Percentiles rank a stretch among this genome's conserved stretches.
Evolutionary conservation across 225 moss, liverwort and hornwort species (phyloP).

Genomic region (Climacium dendroides): DNA sequence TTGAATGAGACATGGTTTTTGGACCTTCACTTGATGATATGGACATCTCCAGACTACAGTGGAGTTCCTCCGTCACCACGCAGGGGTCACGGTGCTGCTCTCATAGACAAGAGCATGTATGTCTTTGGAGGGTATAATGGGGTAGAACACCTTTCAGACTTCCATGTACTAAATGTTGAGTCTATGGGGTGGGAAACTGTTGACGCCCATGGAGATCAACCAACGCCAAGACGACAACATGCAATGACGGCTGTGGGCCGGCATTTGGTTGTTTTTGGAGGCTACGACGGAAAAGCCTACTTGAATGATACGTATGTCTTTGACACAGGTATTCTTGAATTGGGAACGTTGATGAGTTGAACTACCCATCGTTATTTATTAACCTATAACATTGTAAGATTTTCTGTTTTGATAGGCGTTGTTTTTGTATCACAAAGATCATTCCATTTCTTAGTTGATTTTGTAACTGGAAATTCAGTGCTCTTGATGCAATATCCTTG

Average conservation of each 20-base stretch:
- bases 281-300: constrained; percentile 62
- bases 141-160: constrained; percentile 50
- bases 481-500: neutral
- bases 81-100: constrained; percentile 66
- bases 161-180: constrained; percentile 59
- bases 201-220: constrained; percentile 38
- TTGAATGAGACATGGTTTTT: constrained; percentile 82
- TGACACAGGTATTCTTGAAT: constrained; percentile 40
- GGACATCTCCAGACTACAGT: constrained; percentile 67
- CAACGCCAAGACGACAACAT: constrained; percentile 80
- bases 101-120: constrained; percentile 59
- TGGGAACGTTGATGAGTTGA: neutral
- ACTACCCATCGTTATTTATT: neutral
- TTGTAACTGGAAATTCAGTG: neutral
- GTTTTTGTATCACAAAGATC: neutral
- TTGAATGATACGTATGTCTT: constrained; percentile 69
- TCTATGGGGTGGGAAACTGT: constrained; percentile 65
- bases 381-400: neutral
- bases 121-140: constrained; percentile 86
- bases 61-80: constrained; percentile 76
- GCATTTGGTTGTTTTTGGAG: constrained; percentile 79
- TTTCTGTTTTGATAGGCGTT: neutral
- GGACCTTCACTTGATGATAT: constrained; percentile 54
- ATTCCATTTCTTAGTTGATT: neutral
- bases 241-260: constrained; percentile 59